phyloP scores from a whole-genome alignment of 1,284 basidiomycete species.

The Malassezia furfur region DNA sequence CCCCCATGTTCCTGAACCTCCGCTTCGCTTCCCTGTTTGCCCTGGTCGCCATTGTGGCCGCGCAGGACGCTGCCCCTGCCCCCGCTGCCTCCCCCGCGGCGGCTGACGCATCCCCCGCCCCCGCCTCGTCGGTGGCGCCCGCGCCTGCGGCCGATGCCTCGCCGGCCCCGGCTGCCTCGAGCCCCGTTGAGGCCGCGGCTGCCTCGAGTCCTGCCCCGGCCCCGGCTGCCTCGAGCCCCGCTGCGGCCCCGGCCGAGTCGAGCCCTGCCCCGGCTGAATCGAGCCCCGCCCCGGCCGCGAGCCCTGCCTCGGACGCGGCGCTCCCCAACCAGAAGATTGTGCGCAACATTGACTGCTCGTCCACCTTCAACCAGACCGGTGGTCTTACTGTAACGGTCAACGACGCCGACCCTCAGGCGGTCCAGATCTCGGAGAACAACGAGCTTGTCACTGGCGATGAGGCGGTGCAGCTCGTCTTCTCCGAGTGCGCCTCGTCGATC shows the following conservation, averaged over 20 bases:
- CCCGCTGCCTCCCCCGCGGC: background rate
- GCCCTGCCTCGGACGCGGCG: background rate
- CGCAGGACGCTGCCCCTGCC: background rate
- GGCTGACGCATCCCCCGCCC: background rate
- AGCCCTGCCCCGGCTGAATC: background rate
- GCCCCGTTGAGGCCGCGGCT: background rate
- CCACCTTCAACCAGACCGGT: background rate
- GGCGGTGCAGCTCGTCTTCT: slow-evolving; percentile 1
- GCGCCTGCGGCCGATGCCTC: background rate
- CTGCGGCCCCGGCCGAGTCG: background rate
- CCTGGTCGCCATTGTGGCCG: background rate
- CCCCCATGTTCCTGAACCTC: background rate
- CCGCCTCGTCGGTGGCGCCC: background rate
- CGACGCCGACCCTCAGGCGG: background rate
- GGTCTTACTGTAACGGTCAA: background rate
- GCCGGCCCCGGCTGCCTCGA: background rate
- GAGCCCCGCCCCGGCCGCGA: background rate
- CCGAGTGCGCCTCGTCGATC: slow-evolving; percentile 10
- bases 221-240: background rate
- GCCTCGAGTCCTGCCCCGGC: background rate
- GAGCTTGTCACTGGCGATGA: background rate
- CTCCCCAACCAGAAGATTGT: slow-evolving; percentile 7
- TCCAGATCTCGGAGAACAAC: background rate
- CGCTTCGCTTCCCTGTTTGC: background rate
- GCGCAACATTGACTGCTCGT: slow-evolving; percentile 6